Evolutionary conservation across 495 filamentous ascomycete species (phyloP).

Genomic region (Collariella sp.): DNA sequence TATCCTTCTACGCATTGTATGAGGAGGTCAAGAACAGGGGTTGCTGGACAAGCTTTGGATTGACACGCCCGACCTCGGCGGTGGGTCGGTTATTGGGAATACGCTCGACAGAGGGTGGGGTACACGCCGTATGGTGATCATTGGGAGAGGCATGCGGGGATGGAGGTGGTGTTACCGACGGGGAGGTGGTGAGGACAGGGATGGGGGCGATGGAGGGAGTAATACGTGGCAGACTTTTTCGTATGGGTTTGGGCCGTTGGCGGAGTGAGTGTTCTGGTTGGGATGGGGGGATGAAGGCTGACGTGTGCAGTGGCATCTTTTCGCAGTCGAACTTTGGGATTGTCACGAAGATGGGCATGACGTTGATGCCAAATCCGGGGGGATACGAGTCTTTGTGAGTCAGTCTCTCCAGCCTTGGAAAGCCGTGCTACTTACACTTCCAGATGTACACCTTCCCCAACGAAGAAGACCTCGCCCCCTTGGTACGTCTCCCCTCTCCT

Average conservation of each 20-base stretch:
- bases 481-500: no score
- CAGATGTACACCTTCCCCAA: conserved; percentile 45
- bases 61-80: conserved; percentile 48
- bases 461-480: conserved; percentile 47
- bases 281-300: no score
- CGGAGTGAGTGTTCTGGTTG: no score
- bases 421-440: no score
- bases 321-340: conserved; percentile 51
- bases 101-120: conserved; percentile 50
- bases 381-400: conserved; percentile 43
- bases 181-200: conserved; percentile 49
- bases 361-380: conserved; percentile 44
- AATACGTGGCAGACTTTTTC: conserved; percentile 45
- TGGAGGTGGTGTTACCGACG: conserved; percentile 50
- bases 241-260: conserved; percentile 48
- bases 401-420: no score
- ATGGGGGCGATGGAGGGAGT: conserved; percentile 48
- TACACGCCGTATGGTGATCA: conserved; percentile 48
- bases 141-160: conserved; percentile 46
- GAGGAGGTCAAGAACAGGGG: conserved; percentile 40
- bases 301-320: conserved; percentile 53
- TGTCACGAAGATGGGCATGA: conserved; percentile 51
- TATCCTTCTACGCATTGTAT: conserved; percentile 47
- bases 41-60: conserved; percentile 41
- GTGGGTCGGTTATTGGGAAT: conserved; percentile 41